A percentile compares a stretch with the other conserved stretches of the same genome.
Evolutionary conservation across 164 flowering plant species (phyloP).

Genomic region (Berberis vulgaris): DNA sequence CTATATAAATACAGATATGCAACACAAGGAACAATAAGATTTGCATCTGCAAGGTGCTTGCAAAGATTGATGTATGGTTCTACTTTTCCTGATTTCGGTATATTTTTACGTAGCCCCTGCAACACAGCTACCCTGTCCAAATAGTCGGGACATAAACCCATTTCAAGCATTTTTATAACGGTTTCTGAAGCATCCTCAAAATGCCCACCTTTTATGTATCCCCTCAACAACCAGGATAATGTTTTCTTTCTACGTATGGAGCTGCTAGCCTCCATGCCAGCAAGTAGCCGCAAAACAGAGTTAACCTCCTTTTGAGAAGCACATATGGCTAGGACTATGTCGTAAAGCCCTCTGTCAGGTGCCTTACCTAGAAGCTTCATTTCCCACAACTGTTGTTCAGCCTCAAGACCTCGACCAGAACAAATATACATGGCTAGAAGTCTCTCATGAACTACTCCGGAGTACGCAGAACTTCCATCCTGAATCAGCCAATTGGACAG

Average conservation of each 20-base stretch:
- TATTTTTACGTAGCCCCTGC: slow-evolving; percentile 60
- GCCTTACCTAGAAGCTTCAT: slow-evolving; percentile 78
- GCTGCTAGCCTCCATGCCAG: slow-evolving; percentile 41
- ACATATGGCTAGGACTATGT: slow-evolving; percentile 83
- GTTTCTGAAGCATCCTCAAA: slow-evolving; percentile 67
- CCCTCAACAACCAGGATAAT: slow-evolving; percentile 77
- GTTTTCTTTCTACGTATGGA: slow-evolving; percentile 50
- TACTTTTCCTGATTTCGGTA: slow-evolving; percentile 41
- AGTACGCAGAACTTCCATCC: slow-evolving; percentile 43
- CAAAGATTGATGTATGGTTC: slow-evolving; percentile 68
- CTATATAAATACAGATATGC: slow-evolving; percentile 59
- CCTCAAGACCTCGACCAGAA: slow-evolving; percentile 81
- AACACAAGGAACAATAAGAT: slow-evolving; percentile 65
- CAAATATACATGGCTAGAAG: slow-evolving; percentile 91
- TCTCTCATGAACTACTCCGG: slow-evolving; percentile 62
- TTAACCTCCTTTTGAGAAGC: slow-evolving; percentile 65
- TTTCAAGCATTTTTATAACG: slow-evolving; percentile 58
- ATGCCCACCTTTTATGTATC: slow-evolving; percentile 83
- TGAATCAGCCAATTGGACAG: slow-evolving; percentile 64
- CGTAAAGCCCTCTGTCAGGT: slow-evolving; percentile 64
- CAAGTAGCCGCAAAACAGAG: slow-evolving; percentile 58
- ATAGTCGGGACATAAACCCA: slow-evolving; percentile 64
- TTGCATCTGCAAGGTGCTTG: slow-evolving; percentile 60
- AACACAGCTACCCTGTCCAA: slow-evolving; percentile 76
- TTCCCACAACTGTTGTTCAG: slow-evolving; percentile 87